Evolutionary conservation across 352 stramenopile genomes (phyloP), one percentile per base, ranked within the genome.

Genomic region (Saprolegnia parasitica): DNA sequence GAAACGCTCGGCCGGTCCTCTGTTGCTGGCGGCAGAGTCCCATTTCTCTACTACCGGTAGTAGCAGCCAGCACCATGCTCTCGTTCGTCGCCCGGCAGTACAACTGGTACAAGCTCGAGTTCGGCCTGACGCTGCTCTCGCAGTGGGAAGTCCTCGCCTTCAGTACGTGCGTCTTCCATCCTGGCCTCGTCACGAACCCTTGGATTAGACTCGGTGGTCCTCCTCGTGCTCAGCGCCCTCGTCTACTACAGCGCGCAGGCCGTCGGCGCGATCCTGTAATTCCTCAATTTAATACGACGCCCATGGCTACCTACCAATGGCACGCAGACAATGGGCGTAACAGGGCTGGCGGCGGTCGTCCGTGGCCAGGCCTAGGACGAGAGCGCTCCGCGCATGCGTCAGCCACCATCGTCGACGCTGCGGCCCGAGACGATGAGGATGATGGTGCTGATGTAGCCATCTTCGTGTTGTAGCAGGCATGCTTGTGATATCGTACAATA

Each of bases 51-150:
- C 5, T 5, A 5, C 5, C 52, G 24, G 13, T 9, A 60, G 35
- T 13, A 62, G 24, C 29, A 75, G 21, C 42, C 21, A 62, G 24
- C 29, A 75, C 24, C 42, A 92, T 91, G 84, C 75, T 88, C 52
- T 80, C 81, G 72, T 79, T 78, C 75, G 50, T 87, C 45, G 75
- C 78, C 75, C 80, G 80, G 49, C 76, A 88, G 65, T 93, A 93
- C 74, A 80, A 81, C 71, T 88, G 81, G 81, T 93, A 93, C 82
- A 93, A 93, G 80, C 77, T 93, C 52, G 86, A 93, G 83, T 93
- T 91, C 65, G 86, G 83, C 23, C 80, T 93, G 67, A 88, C 86
- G 32, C 89, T 93, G 80, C 76, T 93, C 23, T 90, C 80, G 74
- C 82, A 81, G 72, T 90, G 84, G 78, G 86, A 93, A 71, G 82